These are phyloP conservation scores for Monilinia laxa DNA, from an alignment of 2,329 filamentous ascomycete species.

Conservation along the genomic window DNA sequence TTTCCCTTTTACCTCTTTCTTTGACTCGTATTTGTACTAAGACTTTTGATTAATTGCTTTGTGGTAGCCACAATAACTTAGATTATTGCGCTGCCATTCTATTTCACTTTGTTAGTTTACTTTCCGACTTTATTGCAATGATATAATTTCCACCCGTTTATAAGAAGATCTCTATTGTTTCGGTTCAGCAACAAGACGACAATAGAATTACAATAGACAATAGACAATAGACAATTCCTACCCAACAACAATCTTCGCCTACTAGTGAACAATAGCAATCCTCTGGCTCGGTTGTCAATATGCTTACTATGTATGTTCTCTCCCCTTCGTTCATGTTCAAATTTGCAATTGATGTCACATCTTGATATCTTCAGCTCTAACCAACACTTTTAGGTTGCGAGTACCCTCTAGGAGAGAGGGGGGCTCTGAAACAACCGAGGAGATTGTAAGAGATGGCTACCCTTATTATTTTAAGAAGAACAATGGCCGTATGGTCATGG, in stretches of 20 bases:
- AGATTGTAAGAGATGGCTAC: constrained; percentile 14
- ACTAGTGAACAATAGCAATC: background rate
- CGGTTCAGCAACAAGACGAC: background rate
- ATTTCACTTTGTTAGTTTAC: constrained; percentile 5
- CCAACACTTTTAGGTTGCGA: background rate
- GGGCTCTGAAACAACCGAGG: constrained; percentile 7
- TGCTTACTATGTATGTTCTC: constrained; percentile 29
- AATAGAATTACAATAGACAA: background rate
- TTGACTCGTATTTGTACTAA: background rate
- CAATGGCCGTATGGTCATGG: constrained; percentile 9
- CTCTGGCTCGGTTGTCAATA: constrained; percentile 9
- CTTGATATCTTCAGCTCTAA: background rate
- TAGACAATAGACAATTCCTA: too few relatives aligned
- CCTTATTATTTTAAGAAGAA: constrained; percentile 1
- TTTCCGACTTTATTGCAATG: background rate
- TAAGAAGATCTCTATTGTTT: background rate
- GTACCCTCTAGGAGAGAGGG: background rate
- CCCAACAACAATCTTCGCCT: background rate
- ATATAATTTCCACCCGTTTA: background rate
- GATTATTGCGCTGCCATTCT: background rate
- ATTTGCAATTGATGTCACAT: background rate
- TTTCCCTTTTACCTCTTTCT: constrained; percentile 7
- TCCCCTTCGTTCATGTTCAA: background rate
- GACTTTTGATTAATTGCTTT: constrained; percentile 9
- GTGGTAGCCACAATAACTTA: background rate